Evolutionary conservation across 2,329 filamentous ascomycete species (phyloP).

Genomic region (Ophiostoma sp.): DNA sequence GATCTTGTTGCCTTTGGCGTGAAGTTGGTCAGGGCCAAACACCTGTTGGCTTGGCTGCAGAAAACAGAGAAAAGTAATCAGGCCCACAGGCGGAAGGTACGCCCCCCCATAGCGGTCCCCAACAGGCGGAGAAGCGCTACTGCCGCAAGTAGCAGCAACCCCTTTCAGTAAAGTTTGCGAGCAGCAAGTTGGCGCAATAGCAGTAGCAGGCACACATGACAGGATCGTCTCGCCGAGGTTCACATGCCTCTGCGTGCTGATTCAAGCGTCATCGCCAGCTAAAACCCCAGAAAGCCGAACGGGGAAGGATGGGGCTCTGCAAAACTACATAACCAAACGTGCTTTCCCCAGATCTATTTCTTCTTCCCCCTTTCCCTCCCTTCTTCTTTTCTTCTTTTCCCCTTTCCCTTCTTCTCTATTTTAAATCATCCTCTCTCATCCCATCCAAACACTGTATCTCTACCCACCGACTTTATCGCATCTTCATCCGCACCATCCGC

Average conservation of each 20-base stretch:
- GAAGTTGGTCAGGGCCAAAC: background rate
- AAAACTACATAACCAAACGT: constrained; percentile 18
- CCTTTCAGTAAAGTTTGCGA: constrained; percentile 8
- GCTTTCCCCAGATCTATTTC: constrained; percentile 21
- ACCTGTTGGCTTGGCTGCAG: background rate
- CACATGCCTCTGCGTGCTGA: constrained; percentile 21
- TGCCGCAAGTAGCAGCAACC: constrained; percentile 15
- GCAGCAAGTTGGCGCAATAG: background rate
- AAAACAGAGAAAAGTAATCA: background rate
- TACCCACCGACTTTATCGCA: background rate
- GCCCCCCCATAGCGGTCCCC: background rate
- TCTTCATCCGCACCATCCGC: background rate
- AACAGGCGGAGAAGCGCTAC: constrained; percentile 3
- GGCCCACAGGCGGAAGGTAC: background rate
- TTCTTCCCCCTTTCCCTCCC: background rate
- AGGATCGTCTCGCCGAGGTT: constrained; percentile 26
- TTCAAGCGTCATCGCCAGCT: constrained; percentile 24
- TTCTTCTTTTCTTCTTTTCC: background rate
- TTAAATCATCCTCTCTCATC: background rate
- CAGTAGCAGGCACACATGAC: constrained; percentile 16
- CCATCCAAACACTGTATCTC: background rate
- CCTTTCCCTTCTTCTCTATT: background rate
- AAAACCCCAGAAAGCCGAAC: constrained; percentile 25
- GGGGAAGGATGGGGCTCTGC: constrained; percentile 16
- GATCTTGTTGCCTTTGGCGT: background rate